Conservation (phyloP, 805 yeast species). For the Millerozyma miso region DNA sequence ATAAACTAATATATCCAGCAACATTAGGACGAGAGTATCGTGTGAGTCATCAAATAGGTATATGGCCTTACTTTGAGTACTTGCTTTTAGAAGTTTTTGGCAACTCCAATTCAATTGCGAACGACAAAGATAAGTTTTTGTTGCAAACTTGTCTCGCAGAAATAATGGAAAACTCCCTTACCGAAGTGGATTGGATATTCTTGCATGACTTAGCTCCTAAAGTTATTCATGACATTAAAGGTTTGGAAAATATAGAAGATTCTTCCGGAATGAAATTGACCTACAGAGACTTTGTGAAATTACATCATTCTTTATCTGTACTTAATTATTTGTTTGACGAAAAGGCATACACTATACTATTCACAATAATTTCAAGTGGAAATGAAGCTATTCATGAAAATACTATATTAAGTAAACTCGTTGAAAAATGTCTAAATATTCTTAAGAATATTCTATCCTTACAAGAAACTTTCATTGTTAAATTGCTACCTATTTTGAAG, state of each 20-base stretch:
- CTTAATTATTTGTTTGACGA: constrained; percentile 62
- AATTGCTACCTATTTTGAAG: constrained; percentile 48
- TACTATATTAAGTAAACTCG: constrained; percentile 16
- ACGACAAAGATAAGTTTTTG: constrained; percentile 29
- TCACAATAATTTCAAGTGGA: constrained; percentile 56
- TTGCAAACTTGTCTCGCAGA: constrained; percentile 54
- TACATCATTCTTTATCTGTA: constrained; percentile 67
- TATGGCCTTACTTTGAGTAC: constrained; percentile 79
- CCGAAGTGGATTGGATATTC: constrained; percentile 39
- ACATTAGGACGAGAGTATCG: constrained; percentile 61
- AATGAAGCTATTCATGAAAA: constrained; percentile 50
- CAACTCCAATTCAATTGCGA: constrained; percentile 39
- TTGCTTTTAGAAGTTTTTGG: constrained; percentile 63
- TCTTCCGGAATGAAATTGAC: constrained; percentile 13
- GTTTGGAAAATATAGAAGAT: constrained; percentile 15
- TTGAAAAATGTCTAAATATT: constrained; percentile 34
- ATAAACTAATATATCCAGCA: constrained; percentile 52
- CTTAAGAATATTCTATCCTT: constrained; percentile 43
- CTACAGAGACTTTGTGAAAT: constrained; percentile 39
- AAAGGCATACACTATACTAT: constrained; percentile 50
- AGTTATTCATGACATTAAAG: constrained; percentile 24
- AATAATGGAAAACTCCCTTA: constrained; percentile 40
- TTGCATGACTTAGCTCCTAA: constrained; percentile 51
- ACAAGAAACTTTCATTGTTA: constrained; percentile 59
- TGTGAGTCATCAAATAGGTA: constrained; percentile 45